Base-by-base conservation (phyloP, 176 grass and related monocot genomes). In the Melocanna baccifera region DNA sequence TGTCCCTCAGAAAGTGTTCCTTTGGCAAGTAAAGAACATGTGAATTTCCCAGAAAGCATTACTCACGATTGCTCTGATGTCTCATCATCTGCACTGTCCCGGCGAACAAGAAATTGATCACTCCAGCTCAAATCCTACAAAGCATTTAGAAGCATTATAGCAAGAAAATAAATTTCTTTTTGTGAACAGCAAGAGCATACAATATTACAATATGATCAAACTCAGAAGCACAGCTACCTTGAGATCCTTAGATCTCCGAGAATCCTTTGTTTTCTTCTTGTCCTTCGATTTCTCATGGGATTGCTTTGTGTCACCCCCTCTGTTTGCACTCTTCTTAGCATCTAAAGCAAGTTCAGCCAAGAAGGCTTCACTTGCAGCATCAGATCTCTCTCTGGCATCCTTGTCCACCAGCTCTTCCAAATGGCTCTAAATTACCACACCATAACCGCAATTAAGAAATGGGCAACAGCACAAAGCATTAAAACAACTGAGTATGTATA, bases 291-390 rank as follows among this genome's bases (percentile, higher is more conserved):
- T 99, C 40, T 96, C 96, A 81, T 92, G 75, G 52, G 74, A 78
- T 74, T 89, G 91, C 69, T 94, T 99, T 34, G 69, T 65, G 53
- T 93, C 95, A 81, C 73, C 81, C 48, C 78, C 86, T 86, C 81
- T 89, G 79, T 72, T 91, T 32, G 63, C 85, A 73, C 85, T 97
- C 81, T 94, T 99, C 81, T 94, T 87, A 78, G 87, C 93, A 87
- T 99, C 93, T 61, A 92, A 84, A 77, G 87, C 96, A 86, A 99
- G 91, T 87, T 99, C 96, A 77, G 96, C 93, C 19, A 99, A 66
- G 76, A 99, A 96, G 63, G 96, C 96, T 83, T 99, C 93, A 85
- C 90, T 90, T 71, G 91, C 93, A 89, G 96, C 93, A 89, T 96
- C 93, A 87, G 96, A 96, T 85, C 88, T 96, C 84, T 92, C 97